Conservation (phyloP, 805 yeast species). For the Metschnikowia lunata region DNA sequence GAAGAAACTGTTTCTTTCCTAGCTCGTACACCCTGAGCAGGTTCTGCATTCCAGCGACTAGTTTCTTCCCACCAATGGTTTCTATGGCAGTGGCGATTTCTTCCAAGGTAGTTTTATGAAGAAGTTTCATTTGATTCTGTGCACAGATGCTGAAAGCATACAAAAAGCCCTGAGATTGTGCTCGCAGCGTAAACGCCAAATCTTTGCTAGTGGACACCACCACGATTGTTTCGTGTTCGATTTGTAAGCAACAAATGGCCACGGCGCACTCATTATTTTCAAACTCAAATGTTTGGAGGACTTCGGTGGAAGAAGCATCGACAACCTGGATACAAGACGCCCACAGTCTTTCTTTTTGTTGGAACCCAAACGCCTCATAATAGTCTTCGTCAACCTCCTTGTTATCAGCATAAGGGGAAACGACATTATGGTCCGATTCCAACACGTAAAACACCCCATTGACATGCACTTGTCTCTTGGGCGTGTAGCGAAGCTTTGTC, state of each 20-base stretch:
- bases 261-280: constrained; percentile 40
- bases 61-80: constrained; percentile 51
- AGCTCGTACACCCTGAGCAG: constrained; percentile 59
- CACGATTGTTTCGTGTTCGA: constrained; percentile 30
- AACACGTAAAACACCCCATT: constrained; percentile 28
- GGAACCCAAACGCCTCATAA: constrained; percentile 45
- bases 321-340: constrained; percentile 53
- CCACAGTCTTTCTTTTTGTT: constrained; percentile 30
- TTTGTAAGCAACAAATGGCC: constrained; percentile 28
- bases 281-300: constrained; percentile 44
- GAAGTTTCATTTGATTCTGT: constrained; percentile 34
- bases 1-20: constrained; percentile 75
- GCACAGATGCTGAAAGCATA: constrained; percentile 34
- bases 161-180: constrained; percentile 25
- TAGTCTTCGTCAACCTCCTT: constrained; percentile 28
- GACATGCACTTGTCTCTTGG: constrained; percentile 36
- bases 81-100: constrained; percentile 44
- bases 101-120: constrained; percentile 60
- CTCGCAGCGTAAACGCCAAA: constrained; percentile 26
- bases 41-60: constrained; percentile 52
- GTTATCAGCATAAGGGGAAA: constrained; percentile 24
- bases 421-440: constrained; percentile 42
- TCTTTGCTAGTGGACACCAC: constrained; percentile 42
- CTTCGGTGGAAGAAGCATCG: constrained; percentile 28
- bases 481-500: constrained; percentile 47